A percentile compares a stretch with the other conserved stretches of the same genome.
phyloP scores from a whole-genome alignment of 2,329 filamentous ascomycete species.

The Diaporthe amygdali region DNA sequence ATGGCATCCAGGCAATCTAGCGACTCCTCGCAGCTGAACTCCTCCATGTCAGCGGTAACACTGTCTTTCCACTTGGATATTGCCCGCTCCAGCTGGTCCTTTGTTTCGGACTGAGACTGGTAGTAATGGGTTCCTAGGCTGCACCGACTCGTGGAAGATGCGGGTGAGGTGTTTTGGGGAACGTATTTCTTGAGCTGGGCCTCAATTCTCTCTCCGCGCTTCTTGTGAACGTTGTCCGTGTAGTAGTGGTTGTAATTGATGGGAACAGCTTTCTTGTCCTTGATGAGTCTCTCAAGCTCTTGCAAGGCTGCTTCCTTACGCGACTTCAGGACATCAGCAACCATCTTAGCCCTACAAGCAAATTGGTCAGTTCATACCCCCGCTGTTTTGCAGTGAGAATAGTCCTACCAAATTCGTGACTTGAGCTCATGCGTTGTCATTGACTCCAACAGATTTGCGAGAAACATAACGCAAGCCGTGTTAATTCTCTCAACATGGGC shows the following conservation, averaged over 20 bases:
- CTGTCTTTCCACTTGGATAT: neutral
- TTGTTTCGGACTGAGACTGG: too few relatives aligned
- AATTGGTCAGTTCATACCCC: neutral
- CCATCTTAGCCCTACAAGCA: neutral
- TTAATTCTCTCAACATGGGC: neutral
- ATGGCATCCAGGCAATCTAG: neutral
- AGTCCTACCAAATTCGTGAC: neutral
- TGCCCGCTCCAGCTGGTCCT: neutral
- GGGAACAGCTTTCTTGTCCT: neutral
- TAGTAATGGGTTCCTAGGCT: neutral
- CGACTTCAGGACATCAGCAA: neutral
- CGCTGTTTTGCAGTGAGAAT: too few relatives aligned
- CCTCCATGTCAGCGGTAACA: neutral
- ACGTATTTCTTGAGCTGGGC: neutral
- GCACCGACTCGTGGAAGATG: neutral
- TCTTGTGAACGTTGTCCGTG: conserved; percentile 6
- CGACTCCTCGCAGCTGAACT: neutral
- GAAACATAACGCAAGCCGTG: neutral
- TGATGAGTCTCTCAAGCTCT: neutral
- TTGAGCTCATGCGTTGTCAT: neutral
- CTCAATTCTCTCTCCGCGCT: neutral
- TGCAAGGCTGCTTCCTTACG: neutral
- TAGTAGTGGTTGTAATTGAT: conserved; percentile 25
- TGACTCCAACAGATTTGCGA: neutral
- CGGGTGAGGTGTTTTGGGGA: neutral